A percentile compares a stretch with the other conserved stretches of the same genome.
phyloP scores from a whole-genome alignment of 352 stramenopile species.

The Globisporangium nodosum region DNA sequence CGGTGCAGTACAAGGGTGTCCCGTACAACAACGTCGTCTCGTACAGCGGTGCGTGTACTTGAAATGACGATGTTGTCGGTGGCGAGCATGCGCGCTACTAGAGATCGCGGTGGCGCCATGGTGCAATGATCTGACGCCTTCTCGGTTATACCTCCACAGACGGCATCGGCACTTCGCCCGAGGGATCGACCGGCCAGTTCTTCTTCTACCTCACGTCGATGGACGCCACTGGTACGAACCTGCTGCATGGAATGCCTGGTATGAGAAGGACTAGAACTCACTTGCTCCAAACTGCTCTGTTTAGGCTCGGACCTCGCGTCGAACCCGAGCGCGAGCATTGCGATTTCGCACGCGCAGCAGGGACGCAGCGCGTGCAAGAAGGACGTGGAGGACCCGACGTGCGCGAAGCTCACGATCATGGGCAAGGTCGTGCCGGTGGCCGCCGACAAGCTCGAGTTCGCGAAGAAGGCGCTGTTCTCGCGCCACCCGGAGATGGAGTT shows the following conservation, averaged over 20 bases:
- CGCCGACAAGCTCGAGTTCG: slow-evolving; percentile 31
- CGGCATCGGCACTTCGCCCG: slow-evolving; percentile 36
- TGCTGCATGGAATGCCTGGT: too few species aligned
- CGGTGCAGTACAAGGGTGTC: slow-evolving; percentile 43
- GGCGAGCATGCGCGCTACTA: not conserved
- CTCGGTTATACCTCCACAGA: slow-evolving; percentile 22
- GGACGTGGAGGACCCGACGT: slow-evolving; percentile 68
- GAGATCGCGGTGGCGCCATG: not conserved
- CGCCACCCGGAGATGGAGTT: slow-evolving; percentile 65
- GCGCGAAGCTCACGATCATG: slow-evolving; percentile 57
- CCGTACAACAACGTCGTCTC: slow-evolving; percentile 55
- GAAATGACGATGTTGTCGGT: too few species aligned
- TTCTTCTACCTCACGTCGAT: slow-evolving; percentile 69
- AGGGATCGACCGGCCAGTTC: slow-evolving; percentile 49
- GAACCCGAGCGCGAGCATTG: slow-evolving; percentile 48
- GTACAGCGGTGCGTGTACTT: slow-evolving; percentile 47
- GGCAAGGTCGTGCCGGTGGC: slow-evolving; percentile 46
- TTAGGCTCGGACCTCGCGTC: slow-evolving; percentile 38
- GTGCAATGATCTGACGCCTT: not conserved
- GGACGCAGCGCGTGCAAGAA: slow-evolving; percentile 49
- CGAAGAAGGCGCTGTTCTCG: slow-evolving; percentile 60
- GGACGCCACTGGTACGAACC: slow-evolving; percentile 34
- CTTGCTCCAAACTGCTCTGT: not conserved
- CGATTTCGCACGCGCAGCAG: slow-evolving; percentile 56
- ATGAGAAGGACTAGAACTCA: too few species aligned